These are phyloP conservation scores for Tuber melanosporum DNA, from an alignment of 495 filamentous ascomycete species.

Conservation along the genomic window DNA sequence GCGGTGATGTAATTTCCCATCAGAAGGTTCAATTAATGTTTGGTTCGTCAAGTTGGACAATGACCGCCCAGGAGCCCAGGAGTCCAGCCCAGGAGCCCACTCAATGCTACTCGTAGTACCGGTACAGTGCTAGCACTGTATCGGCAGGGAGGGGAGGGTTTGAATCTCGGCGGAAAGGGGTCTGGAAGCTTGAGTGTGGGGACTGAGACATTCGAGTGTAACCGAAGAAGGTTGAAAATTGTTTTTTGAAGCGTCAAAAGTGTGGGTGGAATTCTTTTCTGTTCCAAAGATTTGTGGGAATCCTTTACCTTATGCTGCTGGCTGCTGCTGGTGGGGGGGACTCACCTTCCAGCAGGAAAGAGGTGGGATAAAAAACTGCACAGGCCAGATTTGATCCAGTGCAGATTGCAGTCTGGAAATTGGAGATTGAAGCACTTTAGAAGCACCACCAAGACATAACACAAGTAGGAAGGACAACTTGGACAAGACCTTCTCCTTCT, in stretches of 20 bases:
- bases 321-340: not conserved
- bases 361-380: not conserved
- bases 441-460: not conserved
- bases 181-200: not conserved
- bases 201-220: conserved; percentile 4
- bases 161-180: not conserved
- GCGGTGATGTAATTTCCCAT: not conserved
- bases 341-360: not conserved
- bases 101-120: not conserved
- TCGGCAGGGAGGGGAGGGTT: not conserved
- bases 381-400: not conserved
- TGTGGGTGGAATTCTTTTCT: not conserved
- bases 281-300: not conserved
- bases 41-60: not conserved
- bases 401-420: not conserved
- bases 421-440: not conserved
- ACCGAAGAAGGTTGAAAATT: not conserved
- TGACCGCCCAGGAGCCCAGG: not conserved
- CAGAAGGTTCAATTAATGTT: not conserved
- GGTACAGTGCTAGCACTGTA: not conserved
- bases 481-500: not conserved
- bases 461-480: not conserved
- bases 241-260: too few species aligned
- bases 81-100: not conserved
- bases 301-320: not conserved